A percentile compares a stretch with the other conserved stretches of the same genome.
phyloP scores from a whole-genome alignment of 164 flowering plant species.

The Tetrastigma voinierianum region DNA sequence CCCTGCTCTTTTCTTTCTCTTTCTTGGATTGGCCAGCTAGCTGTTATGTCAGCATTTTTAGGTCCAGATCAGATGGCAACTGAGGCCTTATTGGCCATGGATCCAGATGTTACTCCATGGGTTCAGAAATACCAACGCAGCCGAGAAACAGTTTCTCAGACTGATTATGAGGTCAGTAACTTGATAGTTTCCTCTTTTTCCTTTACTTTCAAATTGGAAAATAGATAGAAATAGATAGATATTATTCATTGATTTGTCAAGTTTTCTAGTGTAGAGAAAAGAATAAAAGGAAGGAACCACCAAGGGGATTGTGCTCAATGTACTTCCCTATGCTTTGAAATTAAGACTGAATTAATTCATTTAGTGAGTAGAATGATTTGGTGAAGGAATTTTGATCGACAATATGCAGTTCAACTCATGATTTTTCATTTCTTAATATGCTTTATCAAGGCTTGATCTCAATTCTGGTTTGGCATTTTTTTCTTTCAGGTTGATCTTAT shows the following conservation, averaged over 20 bases:
- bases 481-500: constrained; percentile 84
- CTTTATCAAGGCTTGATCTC: not conserved
- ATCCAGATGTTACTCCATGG: constrained; percentile 87
- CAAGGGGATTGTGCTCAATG: no score
- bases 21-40: constrained; percentile 50
- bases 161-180: constrained; percentile 79
- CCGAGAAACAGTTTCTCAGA: constrained; percentile 89
- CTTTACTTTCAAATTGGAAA: not conserved
- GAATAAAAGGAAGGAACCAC: no score
- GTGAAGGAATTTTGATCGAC: not conserved
- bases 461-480: not conserved
- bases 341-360: no score
- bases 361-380: no score
- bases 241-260: not conserved
- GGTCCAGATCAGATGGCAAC: constrained; percentile 90
- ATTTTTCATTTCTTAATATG: not conserved
- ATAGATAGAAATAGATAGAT: not conserved
- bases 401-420: not conserved
- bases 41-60: constrained; percentile 93
- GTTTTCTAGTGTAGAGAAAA: no score
- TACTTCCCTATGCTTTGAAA: no score
- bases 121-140: constrained; percentile 91
- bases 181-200: not conserved
- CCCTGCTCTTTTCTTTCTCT: not conserved
- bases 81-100: constrained; percentile 63